Evolutionary conservation across 306 rosid genomes (phyloP), one percentile per base, ranked within the genome.

Genomic region (Lathyrus oleraceus): DNA sequence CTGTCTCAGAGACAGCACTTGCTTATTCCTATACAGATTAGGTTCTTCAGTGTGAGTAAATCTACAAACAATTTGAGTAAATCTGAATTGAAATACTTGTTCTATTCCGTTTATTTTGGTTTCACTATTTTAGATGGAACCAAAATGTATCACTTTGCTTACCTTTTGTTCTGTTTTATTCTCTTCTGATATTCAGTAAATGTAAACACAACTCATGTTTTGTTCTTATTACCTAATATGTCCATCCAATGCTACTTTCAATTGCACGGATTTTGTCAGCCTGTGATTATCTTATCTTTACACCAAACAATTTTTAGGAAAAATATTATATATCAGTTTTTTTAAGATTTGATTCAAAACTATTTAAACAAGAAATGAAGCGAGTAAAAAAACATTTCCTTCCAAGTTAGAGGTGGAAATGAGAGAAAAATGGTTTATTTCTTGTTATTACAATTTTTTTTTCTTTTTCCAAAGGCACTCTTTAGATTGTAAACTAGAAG

Each of bases 11-110:
- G 65, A 47, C 5, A 48, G 30, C 70, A 48, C 51, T 69, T 36
- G 64, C 52, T 36, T 72, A 62, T 61, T 51, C 77, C n/a, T 48
- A 36, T 62, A 21, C 19, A 48, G 51, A 15, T 60, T 58, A 44
- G 59, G 32, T 12, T 58, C 15, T 54, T 54, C 65, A 10, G 12
- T 23, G 14, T 70, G 44, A 15, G 56, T 57, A 54, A 21, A 54
- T 21, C 30, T 54, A 35, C 39, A 54, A 23, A 21, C 14, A 23
- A 21, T 5, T 54, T 21, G 61, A 30, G 16, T 21, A 53, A 28
- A 58, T 14, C 20, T 21, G 61, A 54, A 54, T 25, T 21, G 13
- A 28, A 57, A 28, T 27, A 58, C 12, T 1, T 58, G 11, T n/a
- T 58, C 63, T 58, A 58, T 28, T 25, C 20, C n/a, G 21, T 58